A percentile compares a stretch with the other conserved stretches of the same genome.
Evolutionary conservation across 1,284 basidiomycete genomes (phyloP).

Genomic region (Ustilago shanxiensis): DNA sequence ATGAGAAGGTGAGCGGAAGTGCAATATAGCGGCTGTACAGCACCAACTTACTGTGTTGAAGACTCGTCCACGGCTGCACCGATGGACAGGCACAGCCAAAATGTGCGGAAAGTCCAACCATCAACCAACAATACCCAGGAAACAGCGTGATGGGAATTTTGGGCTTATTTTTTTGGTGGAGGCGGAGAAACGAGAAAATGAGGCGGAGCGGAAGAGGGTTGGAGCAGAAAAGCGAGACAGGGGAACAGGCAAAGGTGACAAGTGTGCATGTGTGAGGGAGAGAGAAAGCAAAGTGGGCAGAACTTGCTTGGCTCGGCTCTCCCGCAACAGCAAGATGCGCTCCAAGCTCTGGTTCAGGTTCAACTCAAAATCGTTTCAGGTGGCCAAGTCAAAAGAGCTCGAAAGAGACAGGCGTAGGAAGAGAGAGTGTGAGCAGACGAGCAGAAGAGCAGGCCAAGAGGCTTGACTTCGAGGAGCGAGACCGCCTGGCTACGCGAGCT

Average conservation of each 20-base stretch:
- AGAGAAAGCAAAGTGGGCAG: background rate
- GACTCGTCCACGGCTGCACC: conserved; percentile 1
- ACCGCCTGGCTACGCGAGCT: background rate
- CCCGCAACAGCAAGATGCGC: background rate
- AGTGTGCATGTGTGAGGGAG: background rate
- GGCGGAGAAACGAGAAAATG: conserved; percentile 14
- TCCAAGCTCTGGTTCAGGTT: conserved; percentile 1
- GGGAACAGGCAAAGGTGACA: background rate
- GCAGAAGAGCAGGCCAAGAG: conserved; percentile 1
- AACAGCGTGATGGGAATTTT: background rate
- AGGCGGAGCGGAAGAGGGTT: background rate
- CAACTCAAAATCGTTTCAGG: conserved; percentile 1
- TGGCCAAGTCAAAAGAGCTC: too few species aligned
- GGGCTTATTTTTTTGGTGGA: conserved; percentile 6
- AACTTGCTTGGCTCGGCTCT: background rate
- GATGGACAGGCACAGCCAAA: conserved; percentile 22
- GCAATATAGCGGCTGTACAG: background rate
- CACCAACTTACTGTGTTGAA: background rate
- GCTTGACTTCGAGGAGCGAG: background rate
- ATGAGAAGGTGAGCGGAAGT: background rate
- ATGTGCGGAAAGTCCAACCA: conserved; percentile 14
- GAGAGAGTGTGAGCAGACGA: background rate
- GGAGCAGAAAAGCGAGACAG: background rate
- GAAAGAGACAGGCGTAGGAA: too few species aligned
- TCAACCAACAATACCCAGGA: background rate